Base-by-base conservation (phyloP, 495 filamentous ascomycete species). In the Annulohypoxylon moriforme region DNA sequence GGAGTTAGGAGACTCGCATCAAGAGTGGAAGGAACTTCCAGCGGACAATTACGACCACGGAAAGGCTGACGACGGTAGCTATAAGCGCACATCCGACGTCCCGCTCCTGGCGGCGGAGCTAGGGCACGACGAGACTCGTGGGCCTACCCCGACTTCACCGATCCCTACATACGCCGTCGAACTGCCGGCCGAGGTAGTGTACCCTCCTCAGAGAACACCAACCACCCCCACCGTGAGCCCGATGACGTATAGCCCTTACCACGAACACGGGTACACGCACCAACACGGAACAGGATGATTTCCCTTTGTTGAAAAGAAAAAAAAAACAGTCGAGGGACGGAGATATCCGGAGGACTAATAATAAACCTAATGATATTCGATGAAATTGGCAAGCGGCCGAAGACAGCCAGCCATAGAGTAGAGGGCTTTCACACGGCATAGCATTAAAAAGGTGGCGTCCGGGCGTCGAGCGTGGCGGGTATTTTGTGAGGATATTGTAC, bases 41-140 rank as follows among this genome's bases (percentile, higher is more conserved):
- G 69, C 31, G 20, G 70, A 50, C 6, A 63, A 60, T 40, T 60
- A 71, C 40, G 69, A 46, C 42, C n/a, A 29, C n/a, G 42, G 10
- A 31, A 42, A 34, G 9, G 25, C 31, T 16, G 42, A 36, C 4
- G 20, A 20, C 13, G 36, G 14, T 0, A 36, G 18, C 52, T 22
- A 64, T 50, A 72, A 73, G 38, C 60, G 65, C 13, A 10, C 47
- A 13, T 73, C 70, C 10, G 60, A 60, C 56, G 70, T 71, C 40
- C 75, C 75, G 42, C 64, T 77, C 1, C 60, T 77, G 20, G 25
- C 18, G 0, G 62, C 75, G 13, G 75, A 75, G 20, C 50, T 73
- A 1, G 67, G 63, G 1, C 24, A 14, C 50, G 67, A 73, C 4
- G 59, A 59, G 13, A 50, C 56, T 1, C 46, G 10, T n/a, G 3